These are phyloP conservation scores for Lunasporangiospora selenospora DNA, from an alignment of 192 early-diverging fungal genomes.

Conservation along the genomic window DNA sequence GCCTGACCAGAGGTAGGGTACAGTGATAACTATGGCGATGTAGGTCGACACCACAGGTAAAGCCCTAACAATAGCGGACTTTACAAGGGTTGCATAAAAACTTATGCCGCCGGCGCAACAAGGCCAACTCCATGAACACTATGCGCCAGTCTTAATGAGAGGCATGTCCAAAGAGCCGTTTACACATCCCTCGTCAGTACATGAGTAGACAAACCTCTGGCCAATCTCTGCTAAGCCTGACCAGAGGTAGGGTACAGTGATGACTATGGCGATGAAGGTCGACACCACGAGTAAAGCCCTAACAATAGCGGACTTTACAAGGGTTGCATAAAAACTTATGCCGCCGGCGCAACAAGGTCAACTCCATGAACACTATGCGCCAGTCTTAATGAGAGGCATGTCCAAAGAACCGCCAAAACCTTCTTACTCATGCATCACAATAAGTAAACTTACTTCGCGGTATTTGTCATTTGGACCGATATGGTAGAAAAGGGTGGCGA, in stretches of 20 bases:
- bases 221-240: slow-evolving; percentile 29
- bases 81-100: slow-evolving; percentile 20
- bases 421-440: not conserved
- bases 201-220: slow-evolving; percentile 22
- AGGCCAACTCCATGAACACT: slow-evolving; percentile 11
- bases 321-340: slow-evolving; percentile 17
- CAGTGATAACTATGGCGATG: slow-evolving; percentile 19
- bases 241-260: slow-evolving; percentile 13
- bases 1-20: slow-evolving; percentile 18
- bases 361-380: slow-evolving; percentile 9
- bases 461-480: too few species aligned
- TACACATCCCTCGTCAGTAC: slow-evolving; percentile 8
- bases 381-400: slow-evolving; percentile 15
- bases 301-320: slow-evolving; percentile 11
- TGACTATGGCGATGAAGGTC: slow-evolving; percentile 21
- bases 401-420: slow-evolving; percentile 11
- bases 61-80: slow-evolving; percentile 14
- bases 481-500: too few species aligned
- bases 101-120: slow-evolving; percentile 7
- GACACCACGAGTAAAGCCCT: slow-evolving; percentile 22
- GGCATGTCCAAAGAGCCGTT: slow-evolving; percentile 13
- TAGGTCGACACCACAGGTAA: slow-evolving; percentile 20
- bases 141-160: slow-evolving; percentile 8
- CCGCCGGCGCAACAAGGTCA: slow-evolving; percentile 9
- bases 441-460: slow-evolving; percentile 4